Evolutionary conservation across 2,329 filamentous ascomycete species (phyloP), one percentile per base, ranked within the genome.

Genomic region (Sporothrix pallida): DNA sequence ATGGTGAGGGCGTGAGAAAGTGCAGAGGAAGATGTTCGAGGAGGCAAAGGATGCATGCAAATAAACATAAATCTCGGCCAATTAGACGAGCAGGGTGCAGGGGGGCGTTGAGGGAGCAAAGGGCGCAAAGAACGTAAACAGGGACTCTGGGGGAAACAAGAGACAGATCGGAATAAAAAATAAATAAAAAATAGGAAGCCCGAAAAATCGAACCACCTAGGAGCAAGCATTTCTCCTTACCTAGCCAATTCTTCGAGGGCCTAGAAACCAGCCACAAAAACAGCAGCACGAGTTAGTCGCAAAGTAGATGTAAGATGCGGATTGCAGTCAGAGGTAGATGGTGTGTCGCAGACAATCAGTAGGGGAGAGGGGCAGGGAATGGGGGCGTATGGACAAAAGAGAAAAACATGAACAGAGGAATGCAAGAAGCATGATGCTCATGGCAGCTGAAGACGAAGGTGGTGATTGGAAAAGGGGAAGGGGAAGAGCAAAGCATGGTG

Each of bases 241-340:
- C 62, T 72, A 7, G 74, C 62, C 42, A 76, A 60, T 72, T 76
- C 75, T 72, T 73, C 23, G 10, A 76, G 67, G 15, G 75, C 75
- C 75, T 76, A 58, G 58, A 63, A n/a, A 72, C n/a, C 70, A 52
- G 20, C 56, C 26, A 26, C 70, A 69, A 17, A 71, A 37, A 23
- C 15, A 52, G 7, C 46, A 68, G 48, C n/a, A 54, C 23, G 56
- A 48, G 70, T 74, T 65, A 74, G 73, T 65, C 50, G 13, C 23
- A 70, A 17, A 50, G 31, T 50, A 67, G 63, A 67, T 31, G 23
- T 52, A 37, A 52, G 26, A 68, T 48, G 62, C 12, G 10, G 23
- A 15, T 26, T 5, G 31, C 31, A 37, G 31, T 37, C 31, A 37
- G 42, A 48, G 17, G n/a, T 67, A 48, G 1, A 26, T 26, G 62